Evolutionary conservation across 345 rosid species (phyloP), one percentile per base, ranked within the genome.

Genomic region (Cochlearia excelsa): DNA sequence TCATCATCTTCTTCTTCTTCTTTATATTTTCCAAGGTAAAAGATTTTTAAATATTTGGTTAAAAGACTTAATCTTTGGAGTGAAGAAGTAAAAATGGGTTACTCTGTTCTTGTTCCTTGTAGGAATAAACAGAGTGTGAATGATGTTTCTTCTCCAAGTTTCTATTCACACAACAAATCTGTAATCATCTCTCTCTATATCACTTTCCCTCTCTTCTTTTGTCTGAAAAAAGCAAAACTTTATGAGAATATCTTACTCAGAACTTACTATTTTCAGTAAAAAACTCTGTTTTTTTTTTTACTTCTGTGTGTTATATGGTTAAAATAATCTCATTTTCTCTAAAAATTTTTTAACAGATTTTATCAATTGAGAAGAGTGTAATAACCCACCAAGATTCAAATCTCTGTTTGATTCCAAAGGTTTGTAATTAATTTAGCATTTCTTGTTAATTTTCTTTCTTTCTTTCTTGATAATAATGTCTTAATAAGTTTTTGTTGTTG

Each of bases 81-180:
- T 30, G 23, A 16, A 39, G 29, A 39, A 44, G 35, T 33, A 7
- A 27, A 26, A 34, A 29, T 54, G 56, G 41, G 0, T 57, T 46
- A 37, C 10, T 61, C 3, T 47, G 40, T 54, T 61, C 43, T 58
- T 35, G 31, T 16, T 16, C 23, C 1, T 54, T 65, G 37, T 43
- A 54, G 47, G 41, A 68, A 27, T 50, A 54, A 30, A 56, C 83
- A 82, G 84, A 72, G 50, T 54, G 58, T 60, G n/a, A 78, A 71
- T 52, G 66, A 35, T 48, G 74, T 74, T 65, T 54, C 68, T 58
- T 66, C 87, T 51, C 84, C 92, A 31, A 72, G 71, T 60, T 46
- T 74, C 44, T 63, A 80, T 41, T 61, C 76, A 62, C 68, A 40
- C 50, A 56, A 49, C 23, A 63, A 75, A 65, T 71, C 75, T 54